These are phyloP conservation scores for Diaporthe eres DNA, from an alignment of 2,329 filamentous ascomycete genomes.

Conservation along the genomic window DNA sequence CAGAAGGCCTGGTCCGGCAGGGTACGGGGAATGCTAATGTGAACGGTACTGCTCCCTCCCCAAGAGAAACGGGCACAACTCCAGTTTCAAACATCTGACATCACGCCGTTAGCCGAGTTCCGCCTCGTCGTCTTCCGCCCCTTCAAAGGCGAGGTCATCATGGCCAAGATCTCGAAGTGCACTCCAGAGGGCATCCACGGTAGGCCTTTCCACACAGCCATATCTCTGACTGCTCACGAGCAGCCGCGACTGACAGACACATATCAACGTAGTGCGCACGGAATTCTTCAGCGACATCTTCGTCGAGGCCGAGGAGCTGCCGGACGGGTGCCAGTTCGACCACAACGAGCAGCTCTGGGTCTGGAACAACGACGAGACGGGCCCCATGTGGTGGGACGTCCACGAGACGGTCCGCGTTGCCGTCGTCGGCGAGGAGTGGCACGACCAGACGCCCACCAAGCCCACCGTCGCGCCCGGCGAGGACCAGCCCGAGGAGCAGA, in stretches of 20 bases:
- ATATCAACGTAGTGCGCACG: constrained; percentile 73
- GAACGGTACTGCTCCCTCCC: constrained; percentile 72
- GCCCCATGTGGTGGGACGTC: constrained; percentile 85
- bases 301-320: constrained; percentile 80
- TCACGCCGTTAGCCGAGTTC: constrained; percentile 80
- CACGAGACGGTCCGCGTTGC: constrained; percentile 91
- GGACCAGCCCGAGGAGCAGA: constrained; percentile 54
- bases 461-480: constrained; percentile 71
- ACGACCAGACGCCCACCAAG: constrained; percentile 84
- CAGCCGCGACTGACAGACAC: constrained; percentile 18
- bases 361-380: constrained; percentile 81
- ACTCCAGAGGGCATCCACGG: constrained; percentile 80
- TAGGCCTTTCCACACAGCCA: constrained; percentile 52
- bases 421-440: constrained; percentile 90
- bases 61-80: no score
- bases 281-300: constrained; percentile 97
- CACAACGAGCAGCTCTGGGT: constrained; percentile 85
- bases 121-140: constrained; percentile 94
- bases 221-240: no score
- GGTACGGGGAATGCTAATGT: constrained; percentile 94
- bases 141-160: constrained; percentile 93
- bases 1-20: constrained; percentile 94
- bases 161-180: constrained; percentile 84
- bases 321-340: constrained; percentile 82
- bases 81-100: constrained; percentile 34